phyloP scores from a whole-genome alignment of 257 asterid species.

The Capsicum rhomboideum region DNA sequence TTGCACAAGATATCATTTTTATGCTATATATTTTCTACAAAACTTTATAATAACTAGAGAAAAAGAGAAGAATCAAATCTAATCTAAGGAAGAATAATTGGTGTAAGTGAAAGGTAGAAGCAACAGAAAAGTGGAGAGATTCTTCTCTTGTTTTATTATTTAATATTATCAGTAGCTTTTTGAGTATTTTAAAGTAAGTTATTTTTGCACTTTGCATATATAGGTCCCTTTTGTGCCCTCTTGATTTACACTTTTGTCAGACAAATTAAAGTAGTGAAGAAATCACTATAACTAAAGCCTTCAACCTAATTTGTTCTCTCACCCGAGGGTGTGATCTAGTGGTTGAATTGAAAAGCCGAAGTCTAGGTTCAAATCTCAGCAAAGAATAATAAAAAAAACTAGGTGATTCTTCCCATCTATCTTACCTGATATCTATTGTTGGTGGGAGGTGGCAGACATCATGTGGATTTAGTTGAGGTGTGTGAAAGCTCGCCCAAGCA shows the following conservation, averaged over 20 bases:
- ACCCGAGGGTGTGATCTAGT: too few species aligned
- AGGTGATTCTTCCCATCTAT: too few species aligned
- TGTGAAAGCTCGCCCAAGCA: too few species aligned
- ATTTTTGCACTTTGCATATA: background rate
- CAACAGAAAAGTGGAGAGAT: background rate
- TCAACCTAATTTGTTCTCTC: too few species aligned
- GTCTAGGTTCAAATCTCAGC: too few species aligned
- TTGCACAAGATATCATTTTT: background rate
- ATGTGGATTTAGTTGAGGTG: too few species aligned
- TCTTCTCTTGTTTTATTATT: background rate
- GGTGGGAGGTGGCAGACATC: too few species aligned
- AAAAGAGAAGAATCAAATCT: conserved; percentile 1
- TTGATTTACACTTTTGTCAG: background rate
- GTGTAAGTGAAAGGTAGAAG: background rate
- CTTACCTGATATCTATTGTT: too few species aligned
- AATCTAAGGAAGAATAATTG: conserved; percentile 1
- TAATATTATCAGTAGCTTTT: background rate
- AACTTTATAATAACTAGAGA: background rate
- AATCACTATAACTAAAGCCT: background rate
- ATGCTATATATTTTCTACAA: background rate
- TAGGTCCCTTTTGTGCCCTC: background rate
- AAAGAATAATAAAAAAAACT: too few species aligned
- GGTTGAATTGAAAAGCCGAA: too few species aligned
- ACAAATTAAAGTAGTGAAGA: background rate
- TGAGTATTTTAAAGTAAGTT: background rate